phyloP scores from a whole-genome alignment of 1,139 yeast genomes.

The Debaryomyces sp. region DNA sequence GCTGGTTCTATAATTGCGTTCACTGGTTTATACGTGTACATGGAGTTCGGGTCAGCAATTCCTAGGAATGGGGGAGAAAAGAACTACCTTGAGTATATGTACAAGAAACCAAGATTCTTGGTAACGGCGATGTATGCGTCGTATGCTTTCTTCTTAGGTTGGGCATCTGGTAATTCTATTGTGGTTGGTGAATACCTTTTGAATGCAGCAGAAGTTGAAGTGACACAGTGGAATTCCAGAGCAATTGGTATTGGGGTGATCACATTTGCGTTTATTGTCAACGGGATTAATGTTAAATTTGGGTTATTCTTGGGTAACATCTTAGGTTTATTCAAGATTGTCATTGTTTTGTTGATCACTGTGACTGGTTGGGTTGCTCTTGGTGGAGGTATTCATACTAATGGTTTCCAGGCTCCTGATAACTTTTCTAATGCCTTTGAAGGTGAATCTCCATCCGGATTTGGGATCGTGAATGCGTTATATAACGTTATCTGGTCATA shows the following conservation, averaged over 20 bases:
- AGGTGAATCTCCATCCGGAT: slow-evolving; percentile 66
- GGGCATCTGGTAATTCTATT: slow-evolving; percentile 79
- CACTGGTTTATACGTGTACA: slow-evolving; percentile 73
- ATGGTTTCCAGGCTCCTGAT: slow-evolving; percentile 52
- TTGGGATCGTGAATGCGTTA: slow-evolving; percentile 75
- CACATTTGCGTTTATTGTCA: slow-evolving; percentile 69
- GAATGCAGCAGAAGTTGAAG: slow-evolving; percentile 70
- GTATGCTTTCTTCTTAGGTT: slow-evolving; percentile 75
- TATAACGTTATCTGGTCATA: slow-evolving; percentile 84
- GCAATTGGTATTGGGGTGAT: slow-evolving; percentile 76
- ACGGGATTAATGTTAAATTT: slow-evolving; percentile 60
- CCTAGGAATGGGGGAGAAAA: slow-evolving; percentile 91
- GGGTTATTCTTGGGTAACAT: slow-evolving; percentile 72
- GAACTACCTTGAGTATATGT: slow-evolving; percentile 76
- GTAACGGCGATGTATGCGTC: slow-evolving; percentile 76
- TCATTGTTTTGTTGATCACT: slow-evolving; percentile 65
- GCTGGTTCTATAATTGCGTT: slow-evolving; percentile 76
- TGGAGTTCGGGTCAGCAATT: slow-evolving; percentile 84
- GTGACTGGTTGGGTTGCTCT: slow-evolving; percentile 84
- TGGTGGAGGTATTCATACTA: slow-evolving; percentile 64
- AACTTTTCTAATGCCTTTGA: slow-evolving; percentile 64
- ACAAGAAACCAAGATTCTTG: slow-evolving; percentile 66
- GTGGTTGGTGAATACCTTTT: slow-evolving; percentile 55
- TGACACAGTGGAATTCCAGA: slow-evolving; percentile 74
- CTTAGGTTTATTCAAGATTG: slow-evolving; percentile 72